These are phyloP conservation scores for Tuber microsphaerosporum DNA, from an alignment of 495 filamentous ascomycete genomes.

Conservation along the genomic window DNA sequence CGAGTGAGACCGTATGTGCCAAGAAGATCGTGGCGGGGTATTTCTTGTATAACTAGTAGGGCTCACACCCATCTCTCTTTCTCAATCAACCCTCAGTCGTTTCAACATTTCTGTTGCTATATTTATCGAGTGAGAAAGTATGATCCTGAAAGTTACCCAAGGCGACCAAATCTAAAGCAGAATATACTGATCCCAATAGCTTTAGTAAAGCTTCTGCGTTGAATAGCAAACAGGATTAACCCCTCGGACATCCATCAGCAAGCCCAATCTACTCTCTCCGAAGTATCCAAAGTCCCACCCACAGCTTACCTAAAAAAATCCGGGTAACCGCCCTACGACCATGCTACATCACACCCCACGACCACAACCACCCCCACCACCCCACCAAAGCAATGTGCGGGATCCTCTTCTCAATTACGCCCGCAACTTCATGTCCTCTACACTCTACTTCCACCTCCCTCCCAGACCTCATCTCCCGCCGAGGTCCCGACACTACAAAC, in stretches of 20 bases:
- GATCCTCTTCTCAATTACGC: slow-evolving; percentile 34
- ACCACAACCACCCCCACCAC: not conserved
- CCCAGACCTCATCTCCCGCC: slow-evolving; percentile 26
- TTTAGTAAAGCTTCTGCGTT: not conserved
- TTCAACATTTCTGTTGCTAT: not conserved
- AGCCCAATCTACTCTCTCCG: not conserved
- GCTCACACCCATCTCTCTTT: too few species aligned
- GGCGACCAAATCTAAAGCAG: not conserved
- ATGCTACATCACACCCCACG: not conserved
- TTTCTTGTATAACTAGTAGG: too few species aligned
- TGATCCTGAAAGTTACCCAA: not conserved
- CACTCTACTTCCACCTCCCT: not conserved
- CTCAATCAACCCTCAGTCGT: too few species aligned
- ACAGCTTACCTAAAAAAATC: not conserved
- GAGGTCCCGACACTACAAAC: slow-evolving; percentile 31
- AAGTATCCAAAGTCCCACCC: not conserved
- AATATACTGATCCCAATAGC: not conserved
- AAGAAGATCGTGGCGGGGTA: too few species aligned
- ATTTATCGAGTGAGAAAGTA: not conserved
- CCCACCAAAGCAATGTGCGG: slow-evolving; percentile 28
- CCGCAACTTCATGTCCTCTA: not conserved
- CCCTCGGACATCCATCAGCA: not conserved
- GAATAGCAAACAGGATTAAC: not conserved
- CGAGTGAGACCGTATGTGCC: too few species aligned
- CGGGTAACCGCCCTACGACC: not conserved